Evolutionary conservation across 352 stramenopile genomes (phyloP).

Genomic region (Pythium rishiriense): DNA sequence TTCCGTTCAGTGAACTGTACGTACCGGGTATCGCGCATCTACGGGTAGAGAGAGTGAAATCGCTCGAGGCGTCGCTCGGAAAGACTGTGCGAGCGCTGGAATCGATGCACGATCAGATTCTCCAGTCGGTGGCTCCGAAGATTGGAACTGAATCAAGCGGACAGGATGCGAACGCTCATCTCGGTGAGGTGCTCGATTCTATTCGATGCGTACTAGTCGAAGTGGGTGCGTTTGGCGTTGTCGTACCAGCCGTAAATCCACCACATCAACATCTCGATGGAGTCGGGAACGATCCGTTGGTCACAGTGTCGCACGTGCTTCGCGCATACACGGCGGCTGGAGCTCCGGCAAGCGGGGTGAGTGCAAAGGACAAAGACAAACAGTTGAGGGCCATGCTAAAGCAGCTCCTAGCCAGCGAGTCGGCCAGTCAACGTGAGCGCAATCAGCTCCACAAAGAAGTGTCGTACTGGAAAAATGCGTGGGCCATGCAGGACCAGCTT

Average conservation of each 20-base stretch:
- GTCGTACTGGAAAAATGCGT: conserved; percentile 25
- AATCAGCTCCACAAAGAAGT: conserved; percentile 8
- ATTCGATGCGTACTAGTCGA: conserved; percentile 12
- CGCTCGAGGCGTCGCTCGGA: conserved; percentile 13
- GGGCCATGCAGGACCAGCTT: conserved; percentile 24
- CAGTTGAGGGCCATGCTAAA: conserved; percentile 26
- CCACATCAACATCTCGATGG: not conserved
- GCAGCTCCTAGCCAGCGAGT: conserved; percentile 26
- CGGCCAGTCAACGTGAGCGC: not conserved
- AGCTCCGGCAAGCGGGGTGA: conserved; percentile 11
- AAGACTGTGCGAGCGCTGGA: not conserved
- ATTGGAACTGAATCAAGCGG: not conserved
- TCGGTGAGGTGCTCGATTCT: conserved; percentile 3
- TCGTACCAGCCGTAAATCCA: conserved; percentile 13
- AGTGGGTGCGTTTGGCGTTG: conserved; percentile 23
- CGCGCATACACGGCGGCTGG: conserved; percentile 5
- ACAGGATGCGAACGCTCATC: not conserved
- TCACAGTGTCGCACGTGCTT: conserved; percentile 19
- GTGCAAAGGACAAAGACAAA: conserved; percentile 27
- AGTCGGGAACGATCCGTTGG: not conserved
- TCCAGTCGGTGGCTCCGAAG: not conserved
- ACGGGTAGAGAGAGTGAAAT: conserved; percentile 21
- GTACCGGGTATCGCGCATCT: conserved; percentile 22
- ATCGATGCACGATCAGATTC: conserved; percentile 11
- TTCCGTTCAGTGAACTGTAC: conserved; percentile 14